Base-by-base conservation (phyloP, 106 monocot genomes). In the Dioscorea zingiberensis region DNA sequence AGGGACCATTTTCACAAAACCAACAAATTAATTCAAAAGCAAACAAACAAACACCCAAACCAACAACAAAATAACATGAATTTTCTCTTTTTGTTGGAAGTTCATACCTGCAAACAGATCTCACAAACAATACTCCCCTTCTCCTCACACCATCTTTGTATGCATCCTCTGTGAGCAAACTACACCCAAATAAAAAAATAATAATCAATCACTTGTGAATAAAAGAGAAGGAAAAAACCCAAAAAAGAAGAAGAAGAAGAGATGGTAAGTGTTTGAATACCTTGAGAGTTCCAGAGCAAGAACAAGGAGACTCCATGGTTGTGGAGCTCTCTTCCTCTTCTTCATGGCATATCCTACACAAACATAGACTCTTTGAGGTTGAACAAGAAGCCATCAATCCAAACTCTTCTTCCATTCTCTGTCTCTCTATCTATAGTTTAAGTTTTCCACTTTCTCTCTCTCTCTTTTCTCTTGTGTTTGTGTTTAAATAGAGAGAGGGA, bases 61-160 rank as follows among this genome's bases (percentile, higher is more conserved):
- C 6, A 55, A 55, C 4, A n/a, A 8, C 27, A 54, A 69, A 32
- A 4, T 7, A n/a, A n/a, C n/a, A n/a, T n/a, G n/a, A n/a, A n/a
- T n/a, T n/a, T n/a, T n/a, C n/a, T n/a, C n/a, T n/a, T n/a, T n/a
- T n/a, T n/a, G n/a, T n/a, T n/a, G n/a, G n/a, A n/a, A 55, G 13
- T 45, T 25, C 77, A 24, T 60, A 94, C 90, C 81, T 90, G 94
- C 10, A 89, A 82, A 55, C 90, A 94, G 44, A 94, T 90, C 69
- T 90, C 94, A 58, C 90, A 94, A 53, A 87, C 44, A 21, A 75
- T 80, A 74, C 65, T 85, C 64, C 91, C 91, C 56, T 88, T 95
- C 83, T 91, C 87, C 71, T 91, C 85, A 55, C 94, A 95, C 94
- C 90, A 95, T 62, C 83, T 81, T 81, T 95, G 94, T 63, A 91